Evolutionary conservation across 768 basidiomycete species (phyloP), one percentile per base, ranked within the genome.

Genomic region (Agaricus sinodeliciosus): DNA sequence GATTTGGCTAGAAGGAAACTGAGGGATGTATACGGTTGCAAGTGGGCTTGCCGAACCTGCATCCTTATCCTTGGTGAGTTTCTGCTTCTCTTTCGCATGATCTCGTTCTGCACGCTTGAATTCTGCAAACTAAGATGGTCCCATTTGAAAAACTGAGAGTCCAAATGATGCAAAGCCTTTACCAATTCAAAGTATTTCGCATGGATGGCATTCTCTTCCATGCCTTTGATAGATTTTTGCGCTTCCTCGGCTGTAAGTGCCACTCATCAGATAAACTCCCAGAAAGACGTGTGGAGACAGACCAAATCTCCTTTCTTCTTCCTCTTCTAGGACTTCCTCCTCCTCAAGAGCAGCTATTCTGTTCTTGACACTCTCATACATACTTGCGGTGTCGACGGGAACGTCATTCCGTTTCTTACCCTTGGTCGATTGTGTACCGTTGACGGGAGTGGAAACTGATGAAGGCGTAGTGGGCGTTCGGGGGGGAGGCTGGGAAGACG

Each of bases 11-110:
- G 16, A 40, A 2, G 41, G n/a, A 28, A 18, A 43, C 42, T 54
- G 35, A 51, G 44, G 27, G 43, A 13, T 7, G 43, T 19, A 16
- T n/a, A 31, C 8, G 5, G 22, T 19, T 36, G 27, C 16, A 11
- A 47, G 7, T 16, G 37, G 7, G 19, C 13, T 31, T 27, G 34
- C 55, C 64, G 67, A 70, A 90, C 89, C 88, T 58, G 88, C 81
- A 69, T 93, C 91, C 72, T 92, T 92, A 74, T 94, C 91, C 71
- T 93, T 93, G 45, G 80, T 75, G 27, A 93, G 74, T 63, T 93
- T 93, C 72, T 93, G 90, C 67, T 89, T 92, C 74, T 93, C 91
- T 70, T 90, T 93, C 37, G 90, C 84, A 62, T 92, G 87, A 63
- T 92, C 90, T 58, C 91, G 80, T 68, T 94, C 91, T 63, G 89